These are phyloP conservation scores for Hymenoscyphus scutula DNA, from an alignment of 2,329 filamentous ascomycete genomes.

Conservation along the genomic window DNA sequence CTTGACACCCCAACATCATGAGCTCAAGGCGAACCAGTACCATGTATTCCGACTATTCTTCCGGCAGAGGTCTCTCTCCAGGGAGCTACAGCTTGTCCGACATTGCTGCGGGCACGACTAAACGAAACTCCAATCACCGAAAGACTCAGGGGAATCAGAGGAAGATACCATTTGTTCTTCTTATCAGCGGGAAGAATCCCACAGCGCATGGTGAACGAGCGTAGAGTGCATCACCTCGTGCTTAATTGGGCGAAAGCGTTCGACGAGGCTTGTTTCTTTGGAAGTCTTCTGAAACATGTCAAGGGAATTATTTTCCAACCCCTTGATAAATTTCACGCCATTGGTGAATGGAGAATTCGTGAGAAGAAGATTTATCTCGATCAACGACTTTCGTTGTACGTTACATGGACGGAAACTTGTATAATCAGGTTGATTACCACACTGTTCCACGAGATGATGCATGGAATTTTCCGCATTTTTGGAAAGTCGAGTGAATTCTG, in stretches of 20 bases:
- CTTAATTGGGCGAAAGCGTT: neutral
- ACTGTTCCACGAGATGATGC: neutral
- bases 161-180: neutral
- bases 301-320: neutral
- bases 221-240: neutral
- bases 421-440: neutral
- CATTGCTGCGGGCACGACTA: neutral
- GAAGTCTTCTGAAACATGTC: neutral
- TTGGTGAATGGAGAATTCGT: neutral
- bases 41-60: neutral
- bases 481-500: neutral
- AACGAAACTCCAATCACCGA: neutral
- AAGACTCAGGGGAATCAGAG: neutral
- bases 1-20: neutral
- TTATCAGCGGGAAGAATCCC: neutral
- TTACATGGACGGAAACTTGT: neutral
- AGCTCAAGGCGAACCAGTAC: too few species aligned
- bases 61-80: neutral
- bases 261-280: neutral
- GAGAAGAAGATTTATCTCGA: neutral
- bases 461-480: neutral
- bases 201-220: neutral
- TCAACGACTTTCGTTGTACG: neutral
- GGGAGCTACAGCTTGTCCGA: neutral
- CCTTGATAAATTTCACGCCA: too few species aligned